phyloP scores from a whole-genome alignment of 164 flowering plant genomes.

The Kingdonia uniflora region DNA sequence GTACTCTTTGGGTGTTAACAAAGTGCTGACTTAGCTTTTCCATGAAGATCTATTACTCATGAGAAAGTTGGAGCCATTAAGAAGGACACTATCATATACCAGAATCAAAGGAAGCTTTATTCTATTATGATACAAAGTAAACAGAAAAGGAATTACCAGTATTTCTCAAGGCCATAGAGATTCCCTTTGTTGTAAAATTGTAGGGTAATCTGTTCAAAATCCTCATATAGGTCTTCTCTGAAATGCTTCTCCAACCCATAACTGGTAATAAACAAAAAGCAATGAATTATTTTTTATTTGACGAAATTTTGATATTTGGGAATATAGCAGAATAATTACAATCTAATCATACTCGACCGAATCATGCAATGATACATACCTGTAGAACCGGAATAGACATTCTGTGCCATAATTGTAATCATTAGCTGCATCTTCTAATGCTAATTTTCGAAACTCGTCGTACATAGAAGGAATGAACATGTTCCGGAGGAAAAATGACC shows the following conservation, averaged over 20 bases:
- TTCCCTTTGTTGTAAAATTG: slow-evolving; percentile 77
- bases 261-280: slow-evolving; percentile 29
- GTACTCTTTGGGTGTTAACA: no score
- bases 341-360: no score
- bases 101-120: neutral
- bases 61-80: neutral
- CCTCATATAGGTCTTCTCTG: slow-evolving; percentile 64
- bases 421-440: slow-evolving; percentile 90
- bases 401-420: slow-evolving; percentile 82
- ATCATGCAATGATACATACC: slow-evolving; percentile 27
- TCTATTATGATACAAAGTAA: neutral
- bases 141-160: slow-evolving; percentile 52
- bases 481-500: slow-evolving; percentile 82
- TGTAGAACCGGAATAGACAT: slow-evolving; percentile 94
- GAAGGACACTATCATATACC: neutral
- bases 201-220: slow-evolving; percentile 75
- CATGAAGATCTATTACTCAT: no score
- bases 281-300: no score
- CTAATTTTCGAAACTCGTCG: slow-evolving; percentile 65
- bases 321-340: no score
- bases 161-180: slow-evolving; percentile 92
- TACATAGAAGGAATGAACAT: slow-evolving; percentile 73
- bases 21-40: no score
- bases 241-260: slow-evolving; percentile 93
- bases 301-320: no score